Evolutionary conservation across 2,329 filamentous ascomycete species (phyloP).

Genomic region (Rhexocercosporidium sp.): DNA sequence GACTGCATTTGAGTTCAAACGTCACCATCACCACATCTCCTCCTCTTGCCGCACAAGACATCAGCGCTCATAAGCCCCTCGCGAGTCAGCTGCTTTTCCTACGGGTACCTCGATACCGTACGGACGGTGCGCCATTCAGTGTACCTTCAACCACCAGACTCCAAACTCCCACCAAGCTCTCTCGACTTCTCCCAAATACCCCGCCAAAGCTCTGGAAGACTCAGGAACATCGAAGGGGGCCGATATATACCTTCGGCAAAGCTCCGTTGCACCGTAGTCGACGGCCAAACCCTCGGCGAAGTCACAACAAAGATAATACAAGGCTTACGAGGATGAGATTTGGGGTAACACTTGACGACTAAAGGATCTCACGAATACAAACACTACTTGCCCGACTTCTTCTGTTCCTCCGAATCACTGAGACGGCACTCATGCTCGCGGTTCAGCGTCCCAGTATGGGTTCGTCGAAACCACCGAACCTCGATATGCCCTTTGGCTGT

Average conservation of each 20-base stretch:
- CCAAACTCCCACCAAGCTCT: conserved; percentile 13
- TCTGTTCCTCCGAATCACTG: conserved; percentile 5
- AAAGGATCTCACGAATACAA: conserved; percentile 20
- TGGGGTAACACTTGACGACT: conserved; percentile 21
- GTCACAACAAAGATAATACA: conserved; percentile 13
- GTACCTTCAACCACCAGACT: conserved; percentile 5
- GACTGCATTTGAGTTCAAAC: not conserved
- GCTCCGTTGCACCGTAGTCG: conserved; percentile 9
- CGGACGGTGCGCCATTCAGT: not conserved
- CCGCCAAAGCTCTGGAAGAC: conserved; percentile 10
- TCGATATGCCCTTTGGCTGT: conserved; percentile 71
- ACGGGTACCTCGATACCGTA: not conserved
- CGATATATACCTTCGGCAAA: not conserved
- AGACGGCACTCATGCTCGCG: conserved; percentile 59
- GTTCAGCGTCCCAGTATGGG: conserved; percentile 62
- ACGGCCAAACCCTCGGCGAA: conserved; percentile 13
- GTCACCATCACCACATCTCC: not conserved
- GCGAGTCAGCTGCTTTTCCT: conserved; percentile 12
- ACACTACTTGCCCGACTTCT: not conserved
- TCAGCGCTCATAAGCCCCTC: conserved; percentile 1
- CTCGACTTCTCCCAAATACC: conserved; percentile 10
- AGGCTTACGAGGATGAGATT: conserved; percentile 20
- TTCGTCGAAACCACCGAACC: conserved; percentile 61
- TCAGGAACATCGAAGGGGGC: not conserved
- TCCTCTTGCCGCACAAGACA: not conserved